These are phyloP conservation scores for Syzygium syzygioides DNA, from an alignment of 441 rosid species.

Conservation along the genomic window DNA sequence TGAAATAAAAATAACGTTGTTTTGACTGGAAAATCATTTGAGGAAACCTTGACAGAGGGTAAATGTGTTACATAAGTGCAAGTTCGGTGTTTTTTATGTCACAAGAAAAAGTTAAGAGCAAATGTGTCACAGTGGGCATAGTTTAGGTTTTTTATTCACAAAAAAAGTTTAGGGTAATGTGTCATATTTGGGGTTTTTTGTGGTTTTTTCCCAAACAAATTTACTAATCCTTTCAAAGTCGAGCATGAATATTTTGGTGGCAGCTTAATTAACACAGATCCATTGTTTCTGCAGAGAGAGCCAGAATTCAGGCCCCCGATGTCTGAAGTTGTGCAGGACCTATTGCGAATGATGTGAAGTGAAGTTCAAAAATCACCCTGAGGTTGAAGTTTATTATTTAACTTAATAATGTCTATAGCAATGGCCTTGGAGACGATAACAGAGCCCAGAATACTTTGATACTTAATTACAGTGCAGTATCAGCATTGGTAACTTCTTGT, in stretches of 20 bases:
- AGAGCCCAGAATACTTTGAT: not conserved
- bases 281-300: slow-evolving; percentile 42
- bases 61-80: too few species aligned
- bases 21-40: too few species aligned
- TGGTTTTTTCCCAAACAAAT: too few species aligned
- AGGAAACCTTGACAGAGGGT: too few species aligned
- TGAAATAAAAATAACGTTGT: too few species aligned
- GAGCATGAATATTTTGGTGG: not conserved
- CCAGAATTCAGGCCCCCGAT: slow-evolving; percentile 82
- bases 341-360: slow-evolving; percentile 44
- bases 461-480: not conserved
- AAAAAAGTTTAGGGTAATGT: too few species aligned
- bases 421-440: not conserved
- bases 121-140: too few species aligned
- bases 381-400: not conserved
- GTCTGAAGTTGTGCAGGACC: slow-evolving; percentile 90
- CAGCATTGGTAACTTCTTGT: not conserved
- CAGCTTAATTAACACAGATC: not conserved
- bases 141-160: too few species aligned
- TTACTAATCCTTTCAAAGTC: not conserved
- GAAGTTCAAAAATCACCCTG: not conserved
- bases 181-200: too few species aligned
- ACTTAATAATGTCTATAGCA: not conserved
- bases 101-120: too few species aligned
- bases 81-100: too few species aligned